phyloP scores from a whole-genome alignment of 179 eudicot species.

The Silene coronaria region DNA sequence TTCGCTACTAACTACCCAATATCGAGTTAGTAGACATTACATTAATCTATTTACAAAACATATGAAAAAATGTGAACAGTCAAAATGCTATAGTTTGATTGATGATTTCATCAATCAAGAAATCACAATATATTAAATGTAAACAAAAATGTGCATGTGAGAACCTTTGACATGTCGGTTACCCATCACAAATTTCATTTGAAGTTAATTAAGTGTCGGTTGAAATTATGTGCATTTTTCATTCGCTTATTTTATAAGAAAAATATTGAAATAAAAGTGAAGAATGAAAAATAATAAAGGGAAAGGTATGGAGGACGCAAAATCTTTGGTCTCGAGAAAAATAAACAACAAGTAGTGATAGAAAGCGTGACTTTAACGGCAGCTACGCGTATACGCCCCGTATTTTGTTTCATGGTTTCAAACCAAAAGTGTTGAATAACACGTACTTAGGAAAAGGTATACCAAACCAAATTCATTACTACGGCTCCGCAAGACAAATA shows the following conservation, averaged over 20 bases:
- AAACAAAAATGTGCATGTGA: conserved; percentile 3
- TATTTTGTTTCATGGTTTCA: conserved; percentile 14
- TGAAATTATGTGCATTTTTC: background rate
- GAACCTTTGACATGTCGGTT: conserved; percentile 8
- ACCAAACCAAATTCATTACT: too few species aligned
- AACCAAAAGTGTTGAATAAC: background rate
- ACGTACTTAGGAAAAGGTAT: background rate
- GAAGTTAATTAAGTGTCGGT: conserved; percentile 11
- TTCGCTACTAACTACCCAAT: too few species aligned
- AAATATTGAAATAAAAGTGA: background rate
- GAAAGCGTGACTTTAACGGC: conserved; percentile 1
- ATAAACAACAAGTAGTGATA: background rate
- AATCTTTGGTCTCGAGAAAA: background rate
- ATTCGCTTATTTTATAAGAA: background rate
- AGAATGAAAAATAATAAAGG: background rate
- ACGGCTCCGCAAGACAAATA: too few species aligned
- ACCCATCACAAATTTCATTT: conserved; percentile 6
- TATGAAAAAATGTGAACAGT: background rate
- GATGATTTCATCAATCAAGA: background rate
- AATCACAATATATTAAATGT: background rate
- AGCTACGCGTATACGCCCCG: conserved; percentile 17
- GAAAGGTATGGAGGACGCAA: background rate
- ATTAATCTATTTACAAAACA: too few species aligned
- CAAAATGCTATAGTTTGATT: background rate
- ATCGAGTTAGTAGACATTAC: too few species aligned